A percentile compares a stretch with the other conserved stretches of the same genome.
Conservation (phyloP, 169 alveolate genomes). For the Plasmodium knowlesi region DNA sequence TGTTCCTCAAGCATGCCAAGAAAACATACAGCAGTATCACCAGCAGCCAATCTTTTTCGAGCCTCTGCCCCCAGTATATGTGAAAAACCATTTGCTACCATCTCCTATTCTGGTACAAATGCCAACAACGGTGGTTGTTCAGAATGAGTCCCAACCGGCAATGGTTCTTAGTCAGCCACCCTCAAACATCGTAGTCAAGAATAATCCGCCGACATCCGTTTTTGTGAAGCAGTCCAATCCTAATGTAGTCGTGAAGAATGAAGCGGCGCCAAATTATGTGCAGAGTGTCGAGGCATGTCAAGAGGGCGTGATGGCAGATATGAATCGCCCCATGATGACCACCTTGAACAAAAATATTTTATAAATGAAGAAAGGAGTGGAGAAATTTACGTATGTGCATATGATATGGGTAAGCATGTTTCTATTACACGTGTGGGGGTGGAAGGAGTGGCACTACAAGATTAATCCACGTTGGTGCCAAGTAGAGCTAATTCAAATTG, state of each 20-base stretch:
- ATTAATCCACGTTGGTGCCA: not conserved
- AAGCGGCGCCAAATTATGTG: conserved; percentile 76
- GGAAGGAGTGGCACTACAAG: not conserved
- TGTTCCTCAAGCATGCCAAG: conserved; percentile 43
- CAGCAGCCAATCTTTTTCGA: conserved; percentile 76
- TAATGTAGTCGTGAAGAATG: conserved; percentile 84
- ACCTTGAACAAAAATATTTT: conserved; percentile 20
- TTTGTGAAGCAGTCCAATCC: conserved; percentile 86
- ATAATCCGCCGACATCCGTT: conserved; percentile 87
- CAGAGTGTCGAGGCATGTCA: conserved; percentile 69
- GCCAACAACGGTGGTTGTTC: conserved; percentile 87
- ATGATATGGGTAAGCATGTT: not conserved
- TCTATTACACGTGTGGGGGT: not conserved
- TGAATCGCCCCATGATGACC: conserved; percentile 45
- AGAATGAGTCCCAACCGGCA: conserved; percentile 86
- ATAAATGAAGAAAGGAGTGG: not conserved
- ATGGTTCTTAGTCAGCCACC: conserved; percentile 88
- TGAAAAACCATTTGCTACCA: conserved; percentile 71
- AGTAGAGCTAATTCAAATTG: not conserved
- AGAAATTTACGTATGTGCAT: not conserved
- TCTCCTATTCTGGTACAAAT: conserved; percentile 80
- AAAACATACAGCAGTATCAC: conserved; percentile 41
- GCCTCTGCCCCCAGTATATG: conserved; percentile 72
- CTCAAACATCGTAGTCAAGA: conserved; percentile 86
- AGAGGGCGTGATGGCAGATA: conserved; percentile 57